Base-by-base conservation (phyloP, 2,329 filamentous ascomycete genomes). In the Myotisia sp. region DNA sequence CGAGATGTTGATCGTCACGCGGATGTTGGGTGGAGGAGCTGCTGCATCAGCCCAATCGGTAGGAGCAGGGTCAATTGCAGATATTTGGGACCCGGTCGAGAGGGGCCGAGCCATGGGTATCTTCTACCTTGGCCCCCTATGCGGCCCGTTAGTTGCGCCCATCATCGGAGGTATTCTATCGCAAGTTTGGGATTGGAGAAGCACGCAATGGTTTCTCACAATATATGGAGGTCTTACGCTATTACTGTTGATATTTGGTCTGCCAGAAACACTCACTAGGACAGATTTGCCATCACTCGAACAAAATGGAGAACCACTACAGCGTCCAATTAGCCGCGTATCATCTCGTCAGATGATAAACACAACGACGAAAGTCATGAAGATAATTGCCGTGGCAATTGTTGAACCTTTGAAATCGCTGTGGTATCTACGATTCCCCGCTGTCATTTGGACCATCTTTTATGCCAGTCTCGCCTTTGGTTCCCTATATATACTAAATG, bases 41-140 rank as follows among this genome's bases (percentile, higher is more conserved):
- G 74, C 81, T 0, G 81, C 82, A 2, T 81, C 77, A 1, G 82
- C 86, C 0, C 82, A 87, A 52, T 78, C 82, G 5, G 81, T 90
- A 5, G 82, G 83, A 3, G 81, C 81, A 2, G 83, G 83, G 4
- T 86, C 82, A 2, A 81, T 90, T 38, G 76, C 82, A 28, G 82
- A 90, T 50, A 65, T 87, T 8, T 92, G 81, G 77, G 77, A 83
- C 42, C 56, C 74, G 0, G 66, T 62, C 31, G 76, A 87, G 52
- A 65, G 83, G 32, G 83, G 83, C 2, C 63, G 62, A 10, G 82
- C 82, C n/a, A 90, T 90, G 81, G 73, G 79, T 2, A 66, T 81
- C 26, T 90, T 87, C 55, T 90, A 86, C 46, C 65, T 90, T 0
- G 83, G 83, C 0, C 82, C 83, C 0, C 57, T 90, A 6, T 68